Percentiles rank a stretch among this genome's conserved stretches.
phyloP scores from a whole-genome alignment of 345 rosid species.

The Theobroma cacao region DNA sequence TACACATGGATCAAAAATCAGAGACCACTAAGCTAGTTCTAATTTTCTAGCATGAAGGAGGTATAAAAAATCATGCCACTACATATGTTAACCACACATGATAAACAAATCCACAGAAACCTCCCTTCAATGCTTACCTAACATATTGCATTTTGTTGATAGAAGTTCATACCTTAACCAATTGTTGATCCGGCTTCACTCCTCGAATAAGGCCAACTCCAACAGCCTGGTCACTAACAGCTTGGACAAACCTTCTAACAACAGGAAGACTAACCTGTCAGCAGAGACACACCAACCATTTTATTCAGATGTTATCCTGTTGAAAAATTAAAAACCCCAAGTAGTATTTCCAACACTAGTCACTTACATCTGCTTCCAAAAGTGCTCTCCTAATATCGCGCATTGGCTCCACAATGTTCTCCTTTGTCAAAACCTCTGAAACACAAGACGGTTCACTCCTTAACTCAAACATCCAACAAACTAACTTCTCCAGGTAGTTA shows the following conservation, averaged over 20 bases:
- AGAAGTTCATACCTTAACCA: slow-evolving; percentile 71
- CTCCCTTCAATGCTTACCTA: neutral
- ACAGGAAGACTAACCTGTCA: slow-evolving; percentile 96
- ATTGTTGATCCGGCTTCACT: slow-evolving; percentile 92
- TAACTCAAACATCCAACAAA: neutral
- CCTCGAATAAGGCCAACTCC: slow-evolving; percentile 84
- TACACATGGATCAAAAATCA: slow-evolving; percentile 7
- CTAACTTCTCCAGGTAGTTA: too few relatives aligned
- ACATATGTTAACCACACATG: neutral
- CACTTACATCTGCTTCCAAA: slow-evolving; percentile 95
- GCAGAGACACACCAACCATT: slow-evolving; percentile 21
- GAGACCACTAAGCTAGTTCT: neutral
- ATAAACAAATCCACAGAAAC: neutral
- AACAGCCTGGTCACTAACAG: slow-evolving; percentile 85
- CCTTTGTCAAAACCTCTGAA: slow-evolving; percentile 90
- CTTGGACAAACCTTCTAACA: slow-evolving; percentile 91
- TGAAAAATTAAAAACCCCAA: slow-evolving; percentile 4
- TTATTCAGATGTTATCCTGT: neutral
- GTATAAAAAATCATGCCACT: neutral
- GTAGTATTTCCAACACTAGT: neutral
- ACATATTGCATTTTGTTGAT: neutral
- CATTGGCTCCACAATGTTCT: slow-evolving; percentile 95
- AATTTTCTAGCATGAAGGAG: neutral
- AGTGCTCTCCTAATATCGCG: slow-evolving; percentile 95
- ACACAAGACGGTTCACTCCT: slow-evolving; percentile 21